These are phyloP conservation scores for Pyrus communis DNA, from an alignment of 306 rosid species.

Conservation along the genomic window DNA sequence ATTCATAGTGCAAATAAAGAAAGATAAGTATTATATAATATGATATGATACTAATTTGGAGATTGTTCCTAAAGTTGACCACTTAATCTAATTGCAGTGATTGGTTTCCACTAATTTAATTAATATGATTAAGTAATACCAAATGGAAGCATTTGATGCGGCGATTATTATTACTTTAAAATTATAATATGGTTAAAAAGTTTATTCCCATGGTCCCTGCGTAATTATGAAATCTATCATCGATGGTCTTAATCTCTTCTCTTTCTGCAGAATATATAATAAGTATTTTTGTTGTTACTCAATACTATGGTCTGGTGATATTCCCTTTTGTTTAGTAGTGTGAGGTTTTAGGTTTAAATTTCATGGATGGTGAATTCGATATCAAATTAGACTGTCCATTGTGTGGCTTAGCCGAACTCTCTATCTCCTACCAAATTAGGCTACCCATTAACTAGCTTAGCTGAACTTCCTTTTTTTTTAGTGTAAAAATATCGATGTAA, in stretches of 20 bases:
- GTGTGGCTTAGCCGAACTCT: no score
- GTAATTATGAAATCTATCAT: not conserved
- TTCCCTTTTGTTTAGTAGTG: no score
- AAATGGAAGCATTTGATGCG: not conserved
- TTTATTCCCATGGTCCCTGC: not conserved
- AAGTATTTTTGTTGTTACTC: not conserved
- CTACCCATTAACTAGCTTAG: no score
- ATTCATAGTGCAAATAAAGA: not conserved
- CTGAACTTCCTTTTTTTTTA: no score
- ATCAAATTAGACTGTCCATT: no score
- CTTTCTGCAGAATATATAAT: not conserved
- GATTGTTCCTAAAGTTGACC: not conserved
- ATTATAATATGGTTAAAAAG: not conserved
- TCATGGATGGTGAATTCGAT: no score
- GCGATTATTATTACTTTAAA: not conserved
- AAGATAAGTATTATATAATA: no score
- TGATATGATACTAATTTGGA: not conserved
- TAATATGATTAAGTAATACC: not conserved
- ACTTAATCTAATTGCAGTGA: no score
- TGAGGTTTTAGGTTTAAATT: no score
- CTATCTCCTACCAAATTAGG: no score
- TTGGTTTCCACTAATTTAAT: not conserved
- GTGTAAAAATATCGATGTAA: no score
- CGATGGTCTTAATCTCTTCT: not conserved
- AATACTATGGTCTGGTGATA: no score